Percentiles rank a stretch among this genome's conserved stretches.
Evolutionary conservation across 2,329 filamentous ascomycete species (phyloP).

Genomic region (Scedosporium apiospermum): DNA sequence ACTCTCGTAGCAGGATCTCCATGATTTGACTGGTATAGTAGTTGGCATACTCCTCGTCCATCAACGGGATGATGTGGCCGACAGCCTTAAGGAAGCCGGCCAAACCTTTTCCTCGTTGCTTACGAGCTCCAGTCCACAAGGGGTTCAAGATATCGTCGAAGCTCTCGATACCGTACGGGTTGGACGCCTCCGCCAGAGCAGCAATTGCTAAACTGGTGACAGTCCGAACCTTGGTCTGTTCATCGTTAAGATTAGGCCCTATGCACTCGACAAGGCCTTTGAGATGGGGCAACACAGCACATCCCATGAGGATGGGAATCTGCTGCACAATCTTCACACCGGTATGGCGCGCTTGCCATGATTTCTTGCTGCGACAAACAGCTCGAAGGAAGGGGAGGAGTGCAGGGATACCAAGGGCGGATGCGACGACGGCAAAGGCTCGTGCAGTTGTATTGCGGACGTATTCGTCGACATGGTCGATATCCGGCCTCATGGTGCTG

Average conservation of each 20-base stretch:
- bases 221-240: conserved; percentile 95
- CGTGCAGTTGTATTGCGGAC: conserved; percentile 95
- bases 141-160: conserved; percentile 97
- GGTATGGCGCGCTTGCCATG: conserved; percentile 95
- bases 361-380: conserved; percentile 96
- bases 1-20: conserved; percentile 94
- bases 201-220: conserved; percentile 93
- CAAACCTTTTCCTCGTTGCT: conserved; percentile 91
- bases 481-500: conserved; percentile 97
- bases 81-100: conserved; percentile 96
- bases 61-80: conserved; percentile 94
- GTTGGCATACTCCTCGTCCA: conserved; percentile 99
- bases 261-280: conserved; percentile 97
- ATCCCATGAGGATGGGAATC: conserved; percentile 97
- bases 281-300: conserved; percentile 86
- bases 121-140: conserved; percentile 90
- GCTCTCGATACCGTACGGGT: conserved; percentile 97
- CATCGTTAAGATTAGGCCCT: conserved; percentile 88
- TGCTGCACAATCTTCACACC: conserved; percentile 99
- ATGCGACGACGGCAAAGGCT: conserved; percentile 95
- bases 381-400: conserved; percentile 90
- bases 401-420: conserved; percentile 89
- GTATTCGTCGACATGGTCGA: conserved; percentile 97
- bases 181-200: conserved; percentile 88
- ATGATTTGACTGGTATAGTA: conserved; percentile 99